Conservation (phyloP, 768 basidiomycete genomes). For the Auriscalpium vulgare region DNA sequence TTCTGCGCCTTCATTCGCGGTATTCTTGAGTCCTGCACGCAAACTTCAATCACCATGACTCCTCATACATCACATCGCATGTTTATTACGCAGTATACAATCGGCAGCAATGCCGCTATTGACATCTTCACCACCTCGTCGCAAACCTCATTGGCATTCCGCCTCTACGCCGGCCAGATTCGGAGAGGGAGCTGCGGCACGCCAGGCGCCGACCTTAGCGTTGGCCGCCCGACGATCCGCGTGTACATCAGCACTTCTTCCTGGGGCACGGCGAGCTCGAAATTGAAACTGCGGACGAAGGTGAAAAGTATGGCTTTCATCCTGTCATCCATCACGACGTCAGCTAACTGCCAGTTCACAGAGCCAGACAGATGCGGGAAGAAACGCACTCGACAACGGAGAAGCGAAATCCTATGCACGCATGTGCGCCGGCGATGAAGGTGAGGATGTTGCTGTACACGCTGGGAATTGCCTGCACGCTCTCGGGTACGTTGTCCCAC, state of each 20-base stretch:
- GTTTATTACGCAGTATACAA: too few relatives aligned
- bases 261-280: slow-evolving; percentile 9
- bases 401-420: slow-evolving; percentile 25
- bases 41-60: too few relatives aligned
- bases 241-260: slow-evolving; percentile 9
- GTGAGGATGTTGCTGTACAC: slow-evolving; percentile 16
- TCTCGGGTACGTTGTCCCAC: slow-evolving; percentile 11
- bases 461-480: slow-evolving; percentile 6
- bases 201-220: slow-evolving; percentile 2
- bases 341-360: neutral
- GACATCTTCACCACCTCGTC: too few relatives aligned
- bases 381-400: slow-evolving; percentile 17
- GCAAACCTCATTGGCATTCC: too few relatives aligned
- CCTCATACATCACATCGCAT: too few relatives aligned
- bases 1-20: too few relatives aligned
- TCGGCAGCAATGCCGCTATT: too few relatives aligned
- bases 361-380: neutral
- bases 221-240: slow-evolving; percentile 11
- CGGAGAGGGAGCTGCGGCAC: slow-evolving; percentile 12
- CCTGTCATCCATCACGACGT: slow-evolving; percentile 1
- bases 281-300: slow-evolving; percentile 17
- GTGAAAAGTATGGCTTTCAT: slow-evolving; percentile 21
- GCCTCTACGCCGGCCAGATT: neutral
- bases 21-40: too few relatives aligned
- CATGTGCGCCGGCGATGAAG: slow-evolving; percentile 23